Evolutionary conservation across 23 red algal genomes (phyloP).

Genomic region (Agarophyton chilense): DNA sequence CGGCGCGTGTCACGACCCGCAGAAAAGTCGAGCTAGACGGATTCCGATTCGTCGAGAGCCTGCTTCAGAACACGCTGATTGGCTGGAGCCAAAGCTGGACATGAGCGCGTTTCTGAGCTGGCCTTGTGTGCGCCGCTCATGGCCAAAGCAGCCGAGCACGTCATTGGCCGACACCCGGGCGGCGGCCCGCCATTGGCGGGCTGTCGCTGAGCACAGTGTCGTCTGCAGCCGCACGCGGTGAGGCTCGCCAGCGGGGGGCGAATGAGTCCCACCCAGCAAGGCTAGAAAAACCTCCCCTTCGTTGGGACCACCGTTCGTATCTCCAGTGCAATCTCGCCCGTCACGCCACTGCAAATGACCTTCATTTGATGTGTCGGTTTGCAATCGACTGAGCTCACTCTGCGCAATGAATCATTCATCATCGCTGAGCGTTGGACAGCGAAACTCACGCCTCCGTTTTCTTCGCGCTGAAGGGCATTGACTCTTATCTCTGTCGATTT

Average conservation of each 20-base stretch:
- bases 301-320: no score
- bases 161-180: background rate
- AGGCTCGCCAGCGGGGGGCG: no score
- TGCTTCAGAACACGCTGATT: background rate
- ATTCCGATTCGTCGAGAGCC: background rate
- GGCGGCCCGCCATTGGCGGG: no score
- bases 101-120: background rate
- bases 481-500: background rate
- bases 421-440: background rate
- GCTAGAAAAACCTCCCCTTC: no score
- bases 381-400: no score
- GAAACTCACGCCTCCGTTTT: background rate
- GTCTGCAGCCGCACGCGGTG: no score
- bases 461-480: background rate
- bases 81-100: background rate
- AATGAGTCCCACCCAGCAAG: no score
- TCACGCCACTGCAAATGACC: background rate
- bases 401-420: no score
- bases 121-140: background rate
- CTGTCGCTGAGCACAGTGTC: no score
- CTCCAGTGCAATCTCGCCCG: background rate
- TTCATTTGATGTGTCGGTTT: no score
- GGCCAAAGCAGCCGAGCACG: background rate
- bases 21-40: background rate
- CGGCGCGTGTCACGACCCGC: background rate